Conservation (phyloP, 1,284 basidiomycete genomes). For the Sutorius eximius region DNA sequence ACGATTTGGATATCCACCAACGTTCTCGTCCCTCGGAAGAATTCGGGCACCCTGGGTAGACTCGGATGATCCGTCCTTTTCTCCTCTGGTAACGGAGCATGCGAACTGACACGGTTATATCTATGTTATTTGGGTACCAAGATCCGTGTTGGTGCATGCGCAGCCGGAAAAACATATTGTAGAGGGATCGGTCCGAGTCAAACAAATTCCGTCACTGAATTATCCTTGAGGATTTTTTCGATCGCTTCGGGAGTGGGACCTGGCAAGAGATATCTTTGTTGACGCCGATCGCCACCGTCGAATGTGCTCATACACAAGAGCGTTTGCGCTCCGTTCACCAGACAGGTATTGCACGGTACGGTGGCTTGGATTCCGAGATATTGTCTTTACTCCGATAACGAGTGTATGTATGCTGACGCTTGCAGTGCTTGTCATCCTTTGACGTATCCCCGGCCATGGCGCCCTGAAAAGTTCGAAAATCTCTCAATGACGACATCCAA, state of each 20-base stretch:
- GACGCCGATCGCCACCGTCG: background rate
- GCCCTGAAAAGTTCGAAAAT: too few species aligned
- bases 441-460: too few species aligned
- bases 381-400: background rate
- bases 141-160: background rate
- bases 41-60: background rate
- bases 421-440: too few species aligned
- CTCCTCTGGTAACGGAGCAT: background rate
- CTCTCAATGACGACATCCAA: too few species aligned
- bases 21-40: background rate
- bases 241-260: background rate
- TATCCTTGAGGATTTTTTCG: background rate
- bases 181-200: background rate
- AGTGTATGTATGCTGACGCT: background rate
- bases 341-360: background rate
- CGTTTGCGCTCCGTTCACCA: background rate
- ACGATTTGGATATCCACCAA: background rate
- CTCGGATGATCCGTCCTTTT: background rate
- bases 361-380: background rate
- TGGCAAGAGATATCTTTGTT: background rate
- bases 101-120: background rate
- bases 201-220: background rate
- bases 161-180: slow-evolving; percentile 3
- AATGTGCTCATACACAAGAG: too few species aligned
- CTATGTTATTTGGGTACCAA: background rate